These are phyloP conservation scores for Dothistroma septosporum DNA, from an alignment of 2,329 filamentous ascomycete genomes.

Conservation along the genomic window DNA sequence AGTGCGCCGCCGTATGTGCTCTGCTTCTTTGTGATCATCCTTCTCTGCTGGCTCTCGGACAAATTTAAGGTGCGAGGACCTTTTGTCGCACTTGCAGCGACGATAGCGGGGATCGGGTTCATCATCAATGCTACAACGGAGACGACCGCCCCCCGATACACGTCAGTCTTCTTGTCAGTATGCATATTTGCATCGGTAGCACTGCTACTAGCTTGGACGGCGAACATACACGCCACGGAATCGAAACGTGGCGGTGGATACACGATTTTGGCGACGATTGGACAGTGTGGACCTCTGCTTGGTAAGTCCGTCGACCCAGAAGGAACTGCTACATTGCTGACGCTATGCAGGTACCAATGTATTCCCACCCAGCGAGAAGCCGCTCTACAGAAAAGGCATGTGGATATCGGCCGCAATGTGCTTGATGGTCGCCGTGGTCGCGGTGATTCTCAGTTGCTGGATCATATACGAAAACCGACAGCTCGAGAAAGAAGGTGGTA, in stretches of 20 bases:
- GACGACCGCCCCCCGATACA: conserved; percentile 34
- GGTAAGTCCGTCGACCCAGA: conserved; percentile 41
- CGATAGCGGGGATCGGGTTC: conserved; percentile 40
- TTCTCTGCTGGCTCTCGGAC: conserved; percentile 37
- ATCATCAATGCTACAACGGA: conserved; percentile 39
- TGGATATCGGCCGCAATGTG: conserved; percentile 60
- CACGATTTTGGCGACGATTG: conserved; percentile 38
- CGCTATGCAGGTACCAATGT: conserved; percentile 53
- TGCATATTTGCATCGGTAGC: conserved; percentile 38
- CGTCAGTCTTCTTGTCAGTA: conserved; percentile 40
- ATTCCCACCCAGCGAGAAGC: conserved; percentile 52
- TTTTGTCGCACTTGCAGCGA: conserved; percentile 36
- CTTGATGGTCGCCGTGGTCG: conserved; percentile 55
- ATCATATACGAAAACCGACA: conserved; percentile 59
- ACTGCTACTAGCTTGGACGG: conserved; percentile 37
- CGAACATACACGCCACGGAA: conserved; percentile 38
- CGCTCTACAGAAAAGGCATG: conserved; percentile 53
- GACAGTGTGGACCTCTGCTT: conserved; percentile 66
- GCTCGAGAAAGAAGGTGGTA: conserved; percentile 47
- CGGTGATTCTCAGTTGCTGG: conserved; percentile 50
- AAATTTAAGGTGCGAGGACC: conserved; percentile 38
- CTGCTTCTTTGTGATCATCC: conserved; percentile 40
- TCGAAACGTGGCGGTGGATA: conserved; percentile 38
- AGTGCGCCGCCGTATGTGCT: conserved; percentile 41
- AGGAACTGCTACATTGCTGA: conserved; percentile 28